Evolutionary conservation across 441 rosid genomes (phyloP).

Genomic region (Francoa sonchifolia): DNA sequence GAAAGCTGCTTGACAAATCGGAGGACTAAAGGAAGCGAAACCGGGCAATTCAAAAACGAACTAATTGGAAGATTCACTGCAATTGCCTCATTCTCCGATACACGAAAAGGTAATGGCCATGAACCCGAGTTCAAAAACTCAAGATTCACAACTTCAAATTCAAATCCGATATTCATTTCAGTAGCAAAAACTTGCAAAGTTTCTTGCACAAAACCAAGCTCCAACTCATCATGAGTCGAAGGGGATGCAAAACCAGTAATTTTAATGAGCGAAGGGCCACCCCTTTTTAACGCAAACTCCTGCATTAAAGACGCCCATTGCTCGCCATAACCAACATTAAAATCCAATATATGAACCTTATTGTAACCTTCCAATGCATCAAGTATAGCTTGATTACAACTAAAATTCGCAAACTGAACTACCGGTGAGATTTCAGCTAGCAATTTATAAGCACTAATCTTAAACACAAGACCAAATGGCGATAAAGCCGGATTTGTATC

Average conservation of each 20-base stretch:
- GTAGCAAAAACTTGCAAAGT: constrained; percentile 41
- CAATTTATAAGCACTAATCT: constrained; percentile 49
- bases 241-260: constrained; percentile 60
- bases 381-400: constrained; percentile 55
- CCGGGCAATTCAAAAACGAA: constrained; percentile 23
- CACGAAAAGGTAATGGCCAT: too few species aligned
- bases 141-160: constrained; percentile 41
- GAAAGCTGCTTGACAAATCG: constrained; percentile 48
- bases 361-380: constrained; percentile 37
- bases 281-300: constrained; percentile 45
- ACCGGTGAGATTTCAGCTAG: constrained; percentile 55
- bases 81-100: constrained; percentile 30
- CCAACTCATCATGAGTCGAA: constrained; percentile 34
- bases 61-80: constrained; percentile 54
- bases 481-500: constrained; percentile 23
- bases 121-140: constrained; percentile 38
- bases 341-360: constrained; percentile 44
- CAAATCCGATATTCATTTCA: constrained; percentile 39
- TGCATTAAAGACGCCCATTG: constrained; percentile 78
- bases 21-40: constrained; percentile 34
- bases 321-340: constrained; percentile 58
- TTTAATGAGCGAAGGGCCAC: constrained; percentile 37
- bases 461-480: constrained; percentile 37
- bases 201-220: constrained; percentile 41
- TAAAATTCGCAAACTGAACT: constrained; percentile 48